Conservation (phyloP, 805 yeast species). For the Cyberlindnera misumaiensis region DNA sequence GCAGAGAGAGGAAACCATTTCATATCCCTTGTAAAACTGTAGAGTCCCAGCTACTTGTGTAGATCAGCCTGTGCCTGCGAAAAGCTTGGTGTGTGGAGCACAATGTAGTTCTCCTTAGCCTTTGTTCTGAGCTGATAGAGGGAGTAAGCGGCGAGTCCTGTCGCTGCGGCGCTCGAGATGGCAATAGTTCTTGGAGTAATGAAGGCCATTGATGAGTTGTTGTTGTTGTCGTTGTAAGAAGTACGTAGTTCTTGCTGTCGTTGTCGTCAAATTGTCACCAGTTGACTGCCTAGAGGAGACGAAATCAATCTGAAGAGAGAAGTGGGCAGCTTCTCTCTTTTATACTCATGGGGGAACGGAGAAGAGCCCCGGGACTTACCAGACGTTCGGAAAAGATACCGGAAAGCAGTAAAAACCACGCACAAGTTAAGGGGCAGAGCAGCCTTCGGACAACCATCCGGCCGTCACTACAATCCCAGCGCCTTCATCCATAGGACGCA, state of each 20-base stretch:
- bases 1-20: background rate
- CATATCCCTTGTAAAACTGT: too few species aligned
- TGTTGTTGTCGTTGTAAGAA: slow-evolving; percentile 1
- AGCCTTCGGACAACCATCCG: too few species aligned
- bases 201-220: slow-evolving; percentile 4
- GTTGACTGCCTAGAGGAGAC: too few species aligned
- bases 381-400: too few species aligned
- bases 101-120: slow-evolving; percentile 18
- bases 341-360: background rate
- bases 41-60: background rate
- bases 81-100: slow-evolving; percentile 9
- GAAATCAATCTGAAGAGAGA: too few species aligned
- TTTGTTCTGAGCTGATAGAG: slow-evolving; percentile 15
- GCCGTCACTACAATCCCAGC: too few species aligned
- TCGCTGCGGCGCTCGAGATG: slow-evolving; percentile 14
- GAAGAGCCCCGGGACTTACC: too few species aligned
- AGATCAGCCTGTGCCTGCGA: slow-evolving; percentile 1
- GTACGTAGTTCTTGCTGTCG: background rate
- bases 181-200: slow-evolving; percentile 6
- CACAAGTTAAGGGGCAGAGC: too few species aligned
- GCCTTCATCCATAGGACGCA: too few species aligned
- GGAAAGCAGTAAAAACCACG: too few species aligned
- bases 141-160: slow-evolving; percentile 20
- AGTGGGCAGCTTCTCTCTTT: background rate
- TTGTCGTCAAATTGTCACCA: background rate